phyloP scores from a whole-genome alignment of 2,329 filamentous ascomycete genomes.

The Blumeria graminis region DNA sequence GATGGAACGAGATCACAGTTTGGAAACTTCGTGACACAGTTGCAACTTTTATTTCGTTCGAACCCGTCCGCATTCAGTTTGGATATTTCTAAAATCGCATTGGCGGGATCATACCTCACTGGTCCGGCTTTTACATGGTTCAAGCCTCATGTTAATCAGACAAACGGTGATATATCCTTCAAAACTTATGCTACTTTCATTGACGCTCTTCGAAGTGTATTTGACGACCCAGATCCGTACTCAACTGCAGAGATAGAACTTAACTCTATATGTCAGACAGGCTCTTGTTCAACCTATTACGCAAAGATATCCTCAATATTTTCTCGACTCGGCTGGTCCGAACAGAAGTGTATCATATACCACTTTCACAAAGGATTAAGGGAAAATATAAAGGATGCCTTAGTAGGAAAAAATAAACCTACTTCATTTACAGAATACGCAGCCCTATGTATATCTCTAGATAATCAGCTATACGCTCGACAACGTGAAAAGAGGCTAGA shows the following conservation, averaged over 20 bases:
- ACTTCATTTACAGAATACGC: not conserved
- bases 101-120: not conserved
- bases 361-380: not conserved
- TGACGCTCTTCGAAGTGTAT: not conserved
- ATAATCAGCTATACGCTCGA: not conserved
- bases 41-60: not conserved
- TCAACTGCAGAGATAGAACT: not conserved
- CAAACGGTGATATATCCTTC: not conserved
- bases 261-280: not conserved
- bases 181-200: not conserved
- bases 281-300: not conserved
- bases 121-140: not conserved
- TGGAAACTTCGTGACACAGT: not conserved
- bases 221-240: not conserved
- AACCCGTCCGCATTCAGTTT: not conserved
- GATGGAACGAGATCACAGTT: not conserved
- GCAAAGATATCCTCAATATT: not conserved
- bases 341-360: not conserved
- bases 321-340: not conserved
- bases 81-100: not conserved
- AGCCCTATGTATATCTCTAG: not conserved
- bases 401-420: not conserved
- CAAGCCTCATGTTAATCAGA: not conserved
- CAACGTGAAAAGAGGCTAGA: not conserved
- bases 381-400: not conserved